A percentile compares a stretch with the other conserved stretches of the same genome.
phyloP scores from a whole-genome alignment of 345 rosid genomes.

The Linum lewisii region DNA sequence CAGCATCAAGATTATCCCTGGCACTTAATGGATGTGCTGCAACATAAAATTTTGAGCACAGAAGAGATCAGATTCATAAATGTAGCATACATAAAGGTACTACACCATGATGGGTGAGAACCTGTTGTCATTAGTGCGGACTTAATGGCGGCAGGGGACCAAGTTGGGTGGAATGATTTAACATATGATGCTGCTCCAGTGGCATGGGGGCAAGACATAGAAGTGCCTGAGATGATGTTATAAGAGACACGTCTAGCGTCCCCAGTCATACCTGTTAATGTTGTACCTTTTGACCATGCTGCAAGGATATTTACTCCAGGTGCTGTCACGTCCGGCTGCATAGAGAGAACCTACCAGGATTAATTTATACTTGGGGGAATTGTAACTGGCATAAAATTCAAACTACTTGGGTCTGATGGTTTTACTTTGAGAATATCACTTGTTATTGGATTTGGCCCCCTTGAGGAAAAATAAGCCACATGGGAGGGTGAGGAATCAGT shows the following conservation, averaged over 20 bases:
- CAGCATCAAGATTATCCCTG: constrained; percentile 16
- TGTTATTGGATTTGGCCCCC: constrained; percentile 30
- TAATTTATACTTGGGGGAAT: background rate
- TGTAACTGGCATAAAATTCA: background rate
- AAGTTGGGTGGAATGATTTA: background rate
- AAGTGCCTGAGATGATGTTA: constrained; percentile 40
- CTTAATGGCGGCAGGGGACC: background rate
- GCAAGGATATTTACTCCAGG: constrained; percentile 43
- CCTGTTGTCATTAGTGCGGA: background rate
- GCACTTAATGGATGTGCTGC: constrained; percentile 37
- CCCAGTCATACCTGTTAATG: constrained; percentile 3
- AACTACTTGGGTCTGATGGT: background rate
- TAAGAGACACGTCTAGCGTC: constrained; percentile 24
- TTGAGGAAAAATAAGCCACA: constrained; percentile 5
- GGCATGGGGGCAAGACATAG: constrained; percentile 51
- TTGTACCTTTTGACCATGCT: constrained; percentile 22
- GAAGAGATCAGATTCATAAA: background rate
- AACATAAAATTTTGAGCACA: background rate
- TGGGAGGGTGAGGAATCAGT: background rate
- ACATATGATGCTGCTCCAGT: background rate
- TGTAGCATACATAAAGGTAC: background rate
- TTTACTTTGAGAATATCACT: constrained; percentile 26
- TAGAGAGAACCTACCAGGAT: background rate
- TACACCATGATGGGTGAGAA: background rate
- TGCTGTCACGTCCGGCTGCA: constrained; percentile 42